These are phyloP conservation scores for Gleditsia sinensis DNA, from an alignment of 306 rosid species.

Conservation along the genomic window DNA sequence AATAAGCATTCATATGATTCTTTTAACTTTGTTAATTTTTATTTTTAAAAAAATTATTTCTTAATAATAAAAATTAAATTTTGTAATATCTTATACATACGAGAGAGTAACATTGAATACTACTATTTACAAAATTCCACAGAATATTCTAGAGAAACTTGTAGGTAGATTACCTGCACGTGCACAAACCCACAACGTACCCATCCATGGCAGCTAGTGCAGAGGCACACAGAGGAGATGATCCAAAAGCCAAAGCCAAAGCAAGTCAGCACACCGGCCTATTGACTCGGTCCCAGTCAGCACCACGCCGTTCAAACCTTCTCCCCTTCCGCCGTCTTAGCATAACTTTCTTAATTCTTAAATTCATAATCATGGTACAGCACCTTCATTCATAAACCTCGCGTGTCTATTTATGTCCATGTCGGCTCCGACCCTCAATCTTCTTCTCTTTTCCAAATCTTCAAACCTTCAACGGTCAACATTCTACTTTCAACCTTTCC, in stretches of 20 bases:
- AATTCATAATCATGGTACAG: neutral
- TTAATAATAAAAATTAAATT: too few species aligned
- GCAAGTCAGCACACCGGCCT: conserved; percentile 9
- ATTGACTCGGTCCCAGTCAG: neutral
- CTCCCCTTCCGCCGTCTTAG: too few species aligned
- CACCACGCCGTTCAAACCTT: neutral
- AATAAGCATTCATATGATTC: too few species aligned
- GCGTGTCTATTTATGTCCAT: neutral
- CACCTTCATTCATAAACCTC: neutral
- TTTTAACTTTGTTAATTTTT: too few species aligned
- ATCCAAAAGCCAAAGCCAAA: neutral
- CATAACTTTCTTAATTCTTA: too few species aligned
- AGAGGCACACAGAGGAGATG: too few species aligned
- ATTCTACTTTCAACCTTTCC: conserved; percentile 1
- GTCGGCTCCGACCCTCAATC: too few species aligned
- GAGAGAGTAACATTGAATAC: too few species aligned
- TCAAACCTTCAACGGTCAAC: conserved; percentile 46
- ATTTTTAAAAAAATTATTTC: too few species aligned
- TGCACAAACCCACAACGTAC: neutral
- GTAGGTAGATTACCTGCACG: neutral
- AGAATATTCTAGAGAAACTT: neutral
- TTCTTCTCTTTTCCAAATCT: neutral
- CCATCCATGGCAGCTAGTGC: too few species aligned
- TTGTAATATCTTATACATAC: too few species aligned
- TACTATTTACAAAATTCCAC: too few species aligned